phyloP scores from a whole-genome alignment of 2,329 filamentous ascomycete genomes.

The Verticillium isaacii region DNA sequence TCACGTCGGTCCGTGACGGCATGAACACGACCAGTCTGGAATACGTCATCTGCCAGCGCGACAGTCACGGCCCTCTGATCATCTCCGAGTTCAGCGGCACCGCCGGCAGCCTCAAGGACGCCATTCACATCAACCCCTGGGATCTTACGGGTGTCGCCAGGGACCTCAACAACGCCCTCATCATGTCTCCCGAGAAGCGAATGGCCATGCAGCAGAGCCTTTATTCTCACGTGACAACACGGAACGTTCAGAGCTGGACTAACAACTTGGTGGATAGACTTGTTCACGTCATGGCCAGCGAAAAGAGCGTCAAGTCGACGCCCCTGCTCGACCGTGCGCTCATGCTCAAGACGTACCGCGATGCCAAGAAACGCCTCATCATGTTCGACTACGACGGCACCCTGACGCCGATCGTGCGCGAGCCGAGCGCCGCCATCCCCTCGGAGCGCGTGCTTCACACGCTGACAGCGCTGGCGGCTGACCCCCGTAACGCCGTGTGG shows the following conservation, averaged over 20 bases:
- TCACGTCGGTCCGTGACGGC: slow-evolving; percentile 91
- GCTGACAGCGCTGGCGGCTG: slow-evolving; percentile 72
- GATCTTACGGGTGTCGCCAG: slow-evolving; percentile 79
- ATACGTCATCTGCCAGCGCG: slow-evolving; percentile 88
- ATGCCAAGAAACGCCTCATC: slow-evolving; percentile 76
- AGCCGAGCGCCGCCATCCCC: slow-evolving; percentile 84
- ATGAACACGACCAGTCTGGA: slow-evolving; percentile 98
- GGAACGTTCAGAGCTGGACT: slow-evolving; percentile 85
- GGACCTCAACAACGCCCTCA: slow-evolving; percentile 76
- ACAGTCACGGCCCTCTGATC: slow-evolving; percentile 81
- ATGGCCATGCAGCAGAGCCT: slow-evolving; percentile 66
- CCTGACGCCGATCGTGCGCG: slow-evolving; percentile 88
- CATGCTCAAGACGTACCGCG: slow-evolving; percentile 69
- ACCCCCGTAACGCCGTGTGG: slow-evolving; percentile 88
- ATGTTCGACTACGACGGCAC: slow-evolving; percentile 99
- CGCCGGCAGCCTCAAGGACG: slow-evolving; percentile 76
- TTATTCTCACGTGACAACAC: slow-evolving; percentile 77
- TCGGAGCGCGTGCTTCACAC: slow-evolving; percentile 78
- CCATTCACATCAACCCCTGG: slow-evolving; percentile 97
- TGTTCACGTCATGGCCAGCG: slow-evolving; percentile 73
- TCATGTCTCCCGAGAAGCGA: slow-evolving; percentile 65
- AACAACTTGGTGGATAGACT: slow-evolving; percentile 73
- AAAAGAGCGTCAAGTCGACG: slow-evolving; percentile 70
- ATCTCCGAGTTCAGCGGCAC: slow-evolving; percentile 96
- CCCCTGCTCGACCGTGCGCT: slow-evolving; percentile 73